Base-by-base conservation (phyloP, 768 basidiomycete species). In the Filobasidium wieringae region DNA sequence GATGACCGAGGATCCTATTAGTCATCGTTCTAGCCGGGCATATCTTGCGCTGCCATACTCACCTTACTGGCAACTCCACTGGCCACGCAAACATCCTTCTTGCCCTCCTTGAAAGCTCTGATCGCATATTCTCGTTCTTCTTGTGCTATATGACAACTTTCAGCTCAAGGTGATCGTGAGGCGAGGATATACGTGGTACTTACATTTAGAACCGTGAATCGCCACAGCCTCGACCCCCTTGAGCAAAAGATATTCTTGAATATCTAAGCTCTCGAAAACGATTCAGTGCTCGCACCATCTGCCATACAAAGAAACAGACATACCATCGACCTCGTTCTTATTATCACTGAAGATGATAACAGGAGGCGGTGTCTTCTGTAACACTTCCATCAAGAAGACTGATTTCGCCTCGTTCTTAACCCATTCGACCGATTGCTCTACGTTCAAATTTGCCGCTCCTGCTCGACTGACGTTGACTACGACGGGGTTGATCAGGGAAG, bases 391-490 rank as follows among this genome's bases (percentile, higher is more conserved):
- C 15, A 97, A 80, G 73, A 97, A 99, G 0, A 99, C 92, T 95
- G 97, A 97, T 76, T 99, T 99, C 0, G 95, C 95, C 75, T 97
- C 95, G 71, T 95, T 91, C 76, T 99, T 99, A 66, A 99, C 95
- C 66, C 95, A 97, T 76, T 99, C 95, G 22, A 97, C 88, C 30
- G 96, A 87, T 58, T 78, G 72, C 14, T 27, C 11, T 2, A 99
- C 90, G 69, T 97, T 93, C 72, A 99, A 75, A 73, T 92, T 93
- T 39, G 95, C 95, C 22, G 95, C 95, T 68, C 95, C 95, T 7
- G 95, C 93, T 68, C 95, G 86, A 24, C 95, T 93, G 41, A 97
- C 92, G 71, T 99, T 99, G 64, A 99, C 91, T 30, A 97, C 78
- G 14, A 99, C 80, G 1, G 95, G 95, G 65, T 84, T 83, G 63